These are phyloP conservation scores for Thymus mandschuricus DNA, from an alignment of 257 asterid genomes.

Conservation along the genomic window DNA sequence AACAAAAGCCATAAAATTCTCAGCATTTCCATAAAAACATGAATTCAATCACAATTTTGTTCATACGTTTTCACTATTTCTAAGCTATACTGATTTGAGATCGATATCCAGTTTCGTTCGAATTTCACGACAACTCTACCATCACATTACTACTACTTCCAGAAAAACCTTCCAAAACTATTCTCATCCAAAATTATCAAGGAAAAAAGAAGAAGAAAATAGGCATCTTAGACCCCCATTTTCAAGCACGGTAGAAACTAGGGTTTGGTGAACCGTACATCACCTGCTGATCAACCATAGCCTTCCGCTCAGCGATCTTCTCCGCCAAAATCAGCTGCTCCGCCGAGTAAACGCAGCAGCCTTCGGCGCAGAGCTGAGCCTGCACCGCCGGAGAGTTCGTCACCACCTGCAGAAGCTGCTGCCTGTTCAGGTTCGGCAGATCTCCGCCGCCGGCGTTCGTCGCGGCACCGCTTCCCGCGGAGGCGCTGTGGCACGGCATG, in stretches of 20 bases:
- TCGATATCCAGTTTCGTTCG: neutral
- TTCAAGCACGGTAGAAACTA: constrained; percentile 24
- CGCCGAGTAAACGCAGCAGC: constrained; percentile 61
- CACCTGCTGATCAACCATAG: constrained; percentile 25
- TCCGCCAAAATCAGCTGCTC: constrained; percentile 56
- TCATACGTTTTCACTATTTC: neutral
- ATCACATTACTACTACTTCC: neutral
- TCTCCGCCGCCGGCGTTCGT: constrained; percentile 25
- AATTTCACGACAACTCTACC: neutral
- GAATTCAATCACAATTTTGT: neutral
- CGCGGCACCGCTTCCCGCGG: constrained; percentile 12
- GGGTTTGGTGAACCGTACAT: constrained; percentile 29
- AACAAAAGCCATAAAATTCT: neutral
- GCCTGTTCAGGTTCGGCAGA: constrained; percentile 58
- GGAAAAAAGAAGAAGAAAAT: neutral
- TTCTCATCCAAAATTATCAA: neutral
- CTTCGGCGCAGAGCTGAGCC: constrained; percentile 51
- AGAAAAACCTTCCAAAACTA: neutral
- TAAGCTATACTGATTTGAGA: neutral
- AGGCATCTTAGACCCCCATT: constrained; percentile 7
- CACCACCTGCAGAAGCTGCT: constrained; percentile 63
- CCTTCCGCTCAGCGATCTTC: constrained; percentile 42
- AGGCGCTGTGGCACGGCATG: constrained; percentile 53
- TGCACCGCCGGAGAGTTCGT: constrained; percentile 72
- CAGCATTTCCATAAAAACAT: neutral